Percentiles rank a stretch among this genome's conserved stretches.
phyloP scores from a whole-genome alignment of 352 stramenopile genomes.

The Phytophthora pseudosyringae region DNA sequence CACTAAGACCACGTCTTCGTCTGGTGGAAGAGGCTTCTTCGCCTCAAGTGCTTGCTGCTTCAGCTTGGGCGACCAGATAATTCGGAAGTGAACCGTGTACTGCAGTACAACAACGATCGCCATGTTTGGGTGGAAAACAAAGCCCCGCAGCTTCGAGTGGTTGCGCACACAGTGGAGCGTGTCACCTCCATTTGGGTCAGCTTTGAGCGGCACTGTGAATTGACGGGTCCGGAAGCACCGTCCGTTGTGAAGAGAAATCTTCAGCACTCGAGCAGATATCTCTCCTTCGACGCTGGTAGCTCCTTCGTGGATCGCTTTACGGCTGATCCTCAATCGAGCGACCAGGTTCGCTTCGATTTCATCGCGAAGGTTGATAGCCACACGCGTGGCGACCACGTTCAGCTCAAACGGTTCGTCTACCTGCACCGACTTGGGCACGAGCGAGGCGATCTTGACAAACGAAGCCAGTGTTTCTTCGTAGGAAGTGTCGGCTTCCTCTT shows the following conservation, averaged over 20 bases:
- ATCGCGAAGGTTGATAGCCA: conserved; percentile 74
- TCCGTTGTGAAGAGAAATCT: conserved; percentile 91
- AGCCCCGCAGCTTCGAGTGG: conserved; percentile 68
- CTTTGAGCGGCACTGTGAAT: conserved; percentile 73
- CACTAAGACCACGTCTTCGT: conserved; percentile 81
- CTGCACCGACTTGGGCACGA: conserved; percentile 65
- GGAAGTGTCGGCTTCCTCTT: conserved; percentile 47
- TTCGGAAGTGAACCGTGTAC: conserved; percentile 85
- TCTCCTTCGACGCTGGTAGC: conserved; percentile 63
- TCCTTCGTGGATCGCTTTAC: conserved; percentile 56
- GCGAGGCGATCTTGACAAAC: conserved; percentile 63
- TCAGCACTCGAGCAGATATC: conserved; percentile 79
- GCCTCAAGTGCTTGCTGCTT: conserved; percentile 68
- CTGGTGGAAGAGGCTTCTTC: conserved; percentile 57
- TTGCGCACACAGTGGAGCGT: conserved; percentile 58
- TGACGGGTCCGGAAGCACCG: conserved; percentile 74
- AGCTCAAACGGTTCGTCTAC: conserved; percentile 72
- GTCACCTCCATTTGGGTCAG: conserved; percentile 71
- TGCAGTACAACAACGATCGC: conserved; percentile 88
- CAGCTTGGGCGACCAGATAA: conserved; percentile 70
- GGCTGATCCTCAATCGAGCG: conserved; percentile 65
- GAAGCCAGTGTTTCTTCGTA: conserved; percentile 64
- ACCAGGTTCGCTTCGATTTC: conserved; percentile 76
- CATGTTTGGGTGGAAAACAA: conserved; percentile 78
- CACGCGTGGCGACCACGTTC: conserved; percentile 49